phyloP scores from a whole-genome alignment of 2,329 filamentous ascomycete genomes.

The Cladosporium sp. region DNA sequence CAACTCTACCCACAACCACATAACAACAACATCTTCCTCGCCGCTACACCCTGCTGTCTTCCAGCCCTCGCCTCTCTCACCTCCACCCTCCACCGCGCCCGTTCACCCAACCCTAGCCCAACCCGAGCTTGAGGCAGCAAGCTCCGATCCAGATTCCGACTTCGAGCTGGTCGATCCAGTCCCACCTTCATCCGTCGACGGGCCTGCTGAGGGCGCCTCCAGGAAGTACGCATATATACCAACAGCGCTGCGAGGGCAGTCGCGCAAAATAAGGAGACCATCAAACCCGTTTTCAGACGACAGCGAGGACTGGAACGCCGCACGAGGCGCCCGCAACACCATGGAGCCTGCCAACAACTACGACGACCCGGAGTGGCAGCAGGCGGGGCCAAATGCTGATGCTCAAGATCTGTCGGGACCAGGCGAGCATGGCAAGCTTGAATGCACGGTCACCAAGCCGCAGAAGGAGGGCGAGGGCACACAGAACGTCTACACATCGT shows the following conservation, averaged over 20 bases:
- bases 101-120: background rate
- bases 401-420: slow-evolving; percentile 56
- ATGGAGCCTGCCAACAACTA: slow-evolving; percentile 50
- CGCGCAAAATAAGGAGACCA: background rate
- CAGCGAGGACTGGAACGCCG: background rate
- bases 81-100: background rate
- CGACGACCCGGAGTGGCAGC: slow-evolving; percentile 69
- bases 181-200: slow-evolving; percentile 3
- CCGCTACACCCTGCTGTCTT: slow-evolving; percentile 1
- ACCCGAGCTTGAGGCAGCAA: background rate
- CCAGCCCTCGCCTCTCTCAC: background rate
- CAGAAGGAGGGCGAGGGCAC: slow-evolving; percentile 95
- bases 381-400: slow-evolving; percentile 46
- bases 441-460: slow-evolving; percentile 75
- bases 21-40: background rate
- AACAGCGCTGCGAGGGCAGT: background rate
- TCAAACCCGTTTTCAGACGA: background rate
- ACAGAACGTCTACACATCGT: slow-evolving; percentile 94
- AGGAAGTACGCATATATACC: background rate
- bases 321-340: background rate
- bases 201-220: background rate
- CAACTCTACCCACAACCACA: background rate
- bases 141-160: slow-evolving; percentile 2
- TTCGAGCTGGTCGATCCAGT: slow-evolving; percentile 1
- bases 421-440: slow-evolving; percentile 65